phyloP scores from a whole-genome alignment of 306 rosid species.

The Cicer arietinum region DNA sequence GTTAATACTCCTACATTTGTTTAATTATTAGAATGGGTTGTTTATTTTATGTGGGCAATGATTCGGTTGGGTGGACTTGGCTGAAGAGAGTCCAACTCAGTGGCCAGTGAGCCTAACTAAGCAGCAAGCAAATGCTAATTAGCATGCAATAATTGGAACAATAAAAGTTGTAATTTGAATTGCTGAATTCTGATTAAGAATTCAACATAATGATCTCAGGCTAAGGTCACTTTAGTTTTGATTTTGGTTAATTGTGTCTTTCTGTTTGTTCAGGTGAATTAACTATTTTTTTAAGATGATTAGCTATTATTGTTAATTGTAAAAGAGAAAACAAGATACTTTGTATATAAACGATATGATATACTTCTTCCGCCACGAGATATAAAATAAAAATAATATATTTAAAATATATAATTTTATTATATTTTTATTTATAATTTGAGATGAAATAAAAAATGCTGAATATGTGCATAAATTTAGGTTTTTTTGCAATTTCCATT shows the following conservation, averaged over 20 bases:
- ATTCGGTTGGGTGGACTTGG: conserved; percentile 56
- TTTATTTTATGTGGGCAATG: conserved; percentile 54
- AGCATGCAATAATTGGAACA: neutral
- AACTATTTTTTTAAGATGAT: neutral
- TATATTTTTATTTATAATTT: too few relatives aligned
- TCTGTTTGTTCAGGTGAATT: conserved; percentile 26
- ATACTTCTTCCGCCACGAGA: too few relatives aligned
- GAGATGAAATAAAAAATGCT: too few relatives aligned
- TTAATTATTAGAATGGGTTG: conserved; percentile 22
- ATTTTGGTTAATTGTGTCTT: conserved; percentile 15
- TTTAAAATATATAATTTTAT: too few relatives aligned
- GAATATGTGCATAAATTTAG: neutral
- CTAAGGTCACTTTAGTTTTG: neutral
- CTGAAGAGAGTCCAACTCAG: conserved; percentile 54
- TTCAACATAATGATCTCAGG: neutral
- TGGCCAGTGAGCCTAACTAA: conserved; percentile 56
- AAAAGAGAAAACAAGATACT: neutral
- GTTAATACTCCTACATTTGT: neutral
- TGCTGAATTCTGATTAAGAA: conserved; percentile 15
- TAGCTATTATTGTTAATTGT: neutral
- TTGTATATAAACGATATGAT: neutral
- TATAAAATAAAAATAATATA: too few relatives aligned
- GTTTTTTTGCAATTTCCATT: neutral
- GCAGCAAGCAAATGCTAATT: conserved; percentile 20
- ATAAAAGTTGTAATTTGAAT: neutral